phyloP scores from a whole-genome alignment of 163 green algal genomes.

The Chloromonas sp. region DNA sequence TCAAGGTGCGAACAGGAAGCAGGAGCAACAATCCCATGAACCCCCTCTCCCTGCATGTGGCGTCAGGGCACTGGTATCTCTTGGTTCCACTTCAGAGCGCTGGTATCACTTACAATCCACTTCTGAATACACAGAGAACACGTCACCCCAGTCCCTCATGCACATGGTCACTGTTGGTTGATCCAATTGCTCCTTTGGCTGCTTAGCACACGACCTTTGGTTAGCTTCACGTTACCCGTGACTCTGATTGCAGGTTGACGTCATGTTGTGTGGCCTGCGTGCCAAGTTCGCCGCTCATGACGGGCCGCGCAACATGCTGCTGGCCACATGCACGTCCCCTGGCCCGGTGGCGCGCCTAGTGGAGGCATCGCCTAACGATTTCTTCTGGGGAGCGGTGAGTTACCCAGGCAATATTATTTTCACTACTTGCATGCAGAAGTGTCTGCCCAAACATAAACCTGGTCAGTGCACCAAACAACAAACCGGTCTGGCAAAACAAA shows the following conservation, averaged over 20 bases:
- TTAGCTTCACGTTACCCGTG: too few species aligned
- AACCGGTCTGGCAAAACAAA: neutral
- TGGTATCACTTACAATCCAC: too few species aligned
- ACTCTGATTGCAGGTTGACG: slow-evolving; percentile 26
- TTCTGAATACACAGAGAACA: too few species aligned
- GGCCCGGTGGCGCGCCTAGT: slow-evolving; percentile 43
- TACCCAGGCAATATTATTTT: slow-evolving; percentile 37
- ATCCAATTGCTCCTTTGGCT: too few species aligned
- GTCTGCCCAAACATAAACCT: slow-evolving; percentile 80
- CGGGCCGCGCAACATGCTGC: slow-evolving; percentile 62
- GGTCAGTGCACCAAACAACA: neutral
- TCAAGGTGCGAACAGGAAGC: slow-evolving; percentile 42
- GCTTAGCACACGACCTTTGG: too few species aligned
- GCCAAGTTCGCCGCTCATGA: slow-evolving; percentile 80
- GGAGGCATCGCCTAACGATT: slow-evolving; percentile 84
- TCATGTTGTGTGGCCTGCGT: slow-evolving; percentile 78
- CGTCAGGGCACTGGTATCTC: neutral
- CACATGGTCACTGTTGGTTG: too few species aligned
- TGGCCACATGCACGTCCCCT: slow-evolving; percentile 54
- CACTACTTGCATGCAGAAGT: slow-evolving; percentile 65
- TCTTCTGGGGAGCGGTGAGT: slow-evolving; percentile 84
- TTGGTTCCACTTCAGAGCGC: neutral
- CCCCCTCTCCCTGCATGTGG: neutral
- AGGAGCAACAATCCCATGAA: neutral
- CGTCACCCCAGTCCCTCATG: too few species aligned